Evolutionary conservation across 768 basidiomycete species (phyloP).

Genomic region (Tricholoma terreum): DNA sequence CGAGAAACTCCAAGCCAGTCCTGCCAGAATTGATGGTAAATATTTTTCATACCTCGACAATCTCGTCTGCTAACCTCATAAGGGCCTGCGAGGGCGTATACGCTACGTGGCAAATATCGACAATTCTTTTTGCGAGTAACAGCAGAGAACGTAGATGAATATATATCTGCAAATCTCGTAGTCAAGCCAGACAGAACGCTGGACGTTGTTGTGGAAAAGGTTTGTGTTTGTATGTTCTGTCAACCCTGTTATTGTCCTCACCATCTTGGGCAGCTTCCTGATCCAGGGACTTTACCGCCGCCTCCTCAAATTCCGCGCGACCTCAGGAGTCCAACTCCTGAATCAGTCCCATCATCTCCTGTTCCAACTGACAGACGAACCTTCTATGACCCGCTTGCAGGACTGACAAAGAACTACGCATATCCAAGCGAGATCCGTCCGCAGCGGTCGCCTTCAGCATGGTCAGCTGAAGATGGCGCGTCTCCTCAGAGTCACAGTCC

Average conservation of each 20-base stretch:
- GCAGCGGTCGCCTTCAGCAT: neutral
- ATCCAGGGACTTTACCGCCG: slow-evolving; percentile 28
- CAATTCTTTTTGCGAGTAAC: slow-evolving; percentile 67
- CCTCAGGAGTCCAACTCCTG: slow-evolving; percentile 15
- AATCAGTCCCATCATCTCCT: neutral
- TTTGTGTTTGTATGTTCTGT: slow-evolving; percentile 42
- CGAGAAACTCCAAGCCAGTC: slow-evolving; percentile 53
- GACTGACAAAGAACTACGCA: neutral
- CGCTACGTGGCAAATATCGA: slow-evolving; percentile 62
- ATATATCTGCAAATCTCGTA: slow-evolving; percentile 53
- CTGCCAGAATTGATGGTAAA: slow-evolving; percentile 68
- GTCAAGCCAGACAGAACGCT: slow-evolving; percentile 54
- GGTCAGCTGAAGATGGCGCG: neutral
- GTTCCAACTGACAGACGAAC: neutral
- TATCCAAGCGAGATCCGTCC: neutral
- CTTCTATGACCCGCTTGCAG: neutral
- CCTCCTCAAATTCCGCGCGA: slow-evolving; percentile 33
- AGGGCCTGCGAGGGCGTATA: slow-evolving; percentile 71
- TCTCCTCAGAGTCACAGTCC: neutral
- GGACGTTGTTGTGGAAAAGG: slow-evolving; percentile 57
- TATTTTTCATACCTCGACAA: neutral
- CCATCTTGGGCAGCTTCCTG: slow-evolving; percentile 27
- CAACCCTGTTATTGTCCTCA: slow-evolving; percentile 1
- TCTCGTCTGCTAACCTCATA: slow-evolving; percentile 3
- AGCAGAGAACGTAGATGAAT: slow-evolving; percentile 48